Base-by-base conservation (phyloP, 257 asterid species). In the Eustoma russellianum region DNA sequence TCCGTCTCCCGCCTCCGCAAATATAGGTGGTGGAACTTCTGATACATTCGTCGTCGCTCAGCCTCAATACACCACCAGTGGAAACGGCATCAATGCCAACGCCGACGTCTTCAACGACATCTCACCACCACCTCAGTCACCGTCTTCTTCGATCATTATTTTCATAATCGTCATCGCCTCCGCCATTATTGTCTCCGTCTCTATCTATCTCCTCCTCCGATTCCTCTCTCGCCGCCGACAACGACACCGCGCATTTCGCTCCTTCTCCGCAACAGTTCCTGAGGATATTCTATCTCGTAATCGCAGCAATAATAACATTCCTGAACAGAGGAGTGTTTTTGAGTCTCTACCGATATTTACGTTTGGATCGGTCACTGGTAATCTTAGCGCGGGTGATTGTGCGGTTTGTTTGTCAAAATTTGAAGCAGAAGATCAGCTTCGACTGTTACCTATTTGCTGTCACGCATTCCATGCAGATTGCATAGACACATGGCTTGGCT, bases 401-500 rank as follows among this genome's bases (percentile, higher is more conserved):
- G 94, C 98, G 0, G 98, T 91, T 3, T 91, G 98, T 28, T 44
- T 91, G 16, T 82, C 94, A 5, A 87, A 77, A 41, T 91, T 91
- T 49, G 94, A 87, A 67, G 66, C 69, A 54, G 77, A 75, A 2
- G 95, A 91, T 54, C 83, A 73, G 45, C 79, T 91, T 44, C 86
- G 98, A 0, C 55, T 91, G 58, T 33, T 91, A 54, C 96, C 96
- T 0, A 64, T 86, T 14, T 91, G 98, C 53, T 84, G 95, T 52
- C 98, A 91, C 83, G 98, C 96, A 24, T 91, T 91, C 41, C 98
- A 91, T 73, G 84, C 83, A 5, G 64, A 41, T 3, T 91, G 98
- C 50, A 87, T 91, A 55, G 96, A 88, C 74, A 57, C 95, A 61
- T 91, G 98, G 98, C 90, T 91, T 9, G 53, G 70, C 2, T 54